Evolutionary conservation across 805 yeast genomes (phyloP), one percentile per base, ranked within the genome.

Genomic region (Saturnispora quitensis): DNA sequence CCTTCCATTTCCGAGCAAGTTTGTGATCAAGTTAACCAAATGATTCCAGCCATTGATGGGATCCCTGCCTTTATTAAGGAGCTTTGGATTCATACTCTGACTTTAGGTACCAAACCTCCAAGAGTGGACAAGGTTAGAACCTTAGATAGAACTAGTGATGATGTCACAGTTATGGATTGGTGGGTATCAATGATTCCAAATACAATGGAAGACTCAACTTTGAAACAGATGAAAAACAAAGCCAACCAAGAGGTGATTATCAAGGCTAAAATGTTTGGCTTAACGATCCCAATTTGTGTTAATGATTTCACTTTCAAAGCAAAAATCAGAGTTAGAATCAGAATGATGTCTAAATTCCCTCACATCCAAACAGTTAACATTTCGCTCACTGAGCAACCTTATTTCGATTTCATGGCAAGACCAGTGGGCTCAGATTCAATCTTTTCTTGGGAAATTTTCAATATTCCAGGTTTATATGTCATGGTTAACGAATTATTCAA

Each of bases 131-230:
- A 75, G 56, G 97, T 91, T 18, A 87, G 93, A 64, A 87, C 97
- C 2, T 79, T 89, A 62, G 86, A 84, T 47, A 87, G 91, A 56
- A 91, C 97, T n/a, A 83, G 81, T 31, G 86, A 85, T 55, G 97
- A 91, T 63, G 84, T 93, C 49, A 95, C 91, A 10, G 97, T 95
- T 50, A 93, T 93, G 97, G 99, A 93, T 68, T 91, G 97, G 97
- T 85, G 82, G 42, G 78, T 86, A 43, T 86, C 97, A 1, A 88
- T 90, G 72, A 85, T 88, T 27, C 99, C 99, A n/a, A 89, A 88
- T 68, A 86, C 89, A 40, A 68, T 80, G 47, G 84, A 85, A 42
- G 99, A 93, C 67, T 72, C 89, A 59, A 88, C 89, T 51, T 81
- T 82, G 27, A 87, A 91, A 62, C 97, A 93, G 68, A 66, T 85